Conservation (phyloP, 192 early-diverging fungal species). For the Phlyctochytrium planicorne region DNA sequence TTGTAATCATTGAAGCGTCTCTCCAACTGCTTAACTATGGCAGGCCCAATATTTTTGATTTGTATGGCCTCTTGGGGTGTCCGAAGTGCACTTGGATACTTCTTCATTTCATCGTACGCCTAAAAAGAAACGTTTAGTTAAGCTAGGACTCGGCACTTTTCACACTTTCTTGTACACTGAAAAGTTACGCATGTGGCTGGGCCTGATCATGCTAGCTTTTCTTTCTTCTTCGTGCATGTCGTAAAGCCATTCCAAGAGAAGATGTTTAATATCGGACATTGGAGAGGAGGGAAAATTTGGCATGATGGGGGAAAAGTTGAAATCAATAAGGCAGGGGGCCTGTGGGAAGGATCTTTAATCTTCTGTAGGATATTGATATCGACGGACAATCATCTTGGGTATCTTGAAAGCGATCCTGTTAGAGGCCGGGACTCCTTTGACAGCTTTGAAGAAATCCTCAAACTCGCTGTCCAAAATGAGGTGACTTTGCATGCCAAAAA, state of each 20-base stretch:
- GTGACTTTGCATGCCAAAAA: constrained; percentile 32
- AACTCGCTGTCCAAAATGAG: constrained; percentile 61
- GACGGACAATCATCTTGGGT: constrained; percentile 95
- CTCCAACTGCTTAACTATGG: constrained; percentile 23
- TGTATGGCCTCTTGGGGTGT: constrained; percentile 9
- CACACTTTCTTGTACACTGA: constrained; percentile 21
- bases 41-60: constrained; percentile 22
- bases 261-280: constrained; percentile 28
- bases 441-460: constrained; percentile 88
- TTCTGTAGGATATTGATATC: constrained; percentile 67
- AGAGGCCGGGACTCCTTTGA: constrained; percentile 80
- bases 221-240: constrained; percentile 18
- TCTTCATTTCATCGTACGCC: constrained; percentile 19
- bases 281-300: too few relatives aligned
- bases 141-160: background rate
- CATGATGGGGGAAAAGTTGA: too few relatives aligned
- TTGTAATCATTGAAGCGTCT: constrained; percentile 1
- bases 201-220: background rate
- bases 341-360: constrained; percentile 15
- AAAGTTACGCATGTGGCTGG: background rate
- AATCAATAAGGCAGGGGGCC: too few relatives aligned
- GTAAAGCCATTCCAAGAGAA: constrained; percentile 8
- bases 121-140: background rate
- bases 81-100: constrained; percentile 12
- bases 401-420: constrained; percentile 84